Conservation (phyloP, 768 basidiomycete species). For the Boletus vinaceobasis region DNA sequence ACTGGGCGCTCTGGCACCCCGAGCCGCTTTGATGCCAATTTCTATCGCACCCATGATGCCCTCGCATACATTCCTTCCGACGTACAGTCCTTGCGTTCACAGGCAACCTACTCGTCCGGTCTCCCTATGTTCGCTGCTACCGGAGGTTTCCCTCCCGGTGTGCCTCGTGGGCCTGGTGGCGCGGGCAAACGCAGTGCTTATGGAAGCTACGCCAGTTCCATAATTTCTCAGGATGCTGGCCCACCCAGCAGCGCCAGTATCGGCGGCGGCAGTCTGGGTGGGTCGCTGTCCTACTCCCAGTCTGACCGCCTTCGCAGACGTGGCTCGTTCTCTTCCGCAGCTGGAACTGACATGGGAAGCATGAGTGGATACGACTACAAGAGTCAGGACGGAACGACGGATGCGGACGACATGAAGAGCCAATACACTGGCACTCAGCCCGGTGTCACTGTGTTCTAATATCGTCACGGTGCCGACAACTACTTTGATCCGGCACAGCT, state of each 20-base stretch:
- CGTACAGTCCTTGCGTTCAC: conserved; percentile 92
- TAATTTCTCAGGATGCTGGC: conserved; percentile 88
- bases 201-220: conserved; percentile 81
- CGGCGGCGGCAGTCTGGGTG: conserved; percentile 45
- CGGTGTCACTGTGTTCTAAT: conserved; percentile 81
- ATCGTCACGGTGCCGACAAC: conserved; percentile 1
- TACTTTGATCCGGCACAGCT: conserved; percentile 4
- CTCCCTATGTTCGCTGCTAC: conserved; percentile 77
- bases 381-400: conserved; percentile 80
- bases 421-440: conserved; percentile 85
- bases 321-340: conserved; percentile 70
- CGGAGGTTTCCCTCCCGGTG: conserved; percentile 66
- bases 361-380: conserved; percentile 79
- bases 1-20: conserved; percentile 77
- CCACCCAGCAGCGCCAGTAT: conserved; percentile 59
- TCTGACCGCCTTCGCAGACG: conserved; percentile 83
- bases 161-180: conserved; percentile 55
- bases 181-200: conserved; percentile 75
- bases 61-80: conserved; percentile 94
- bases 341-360: conserved; percentile 76
- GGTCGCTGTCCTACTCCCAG: conserved; percentile 80
- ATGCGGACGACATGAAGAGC: conserved; percentile 84
- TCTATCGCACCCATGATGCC: conserved; percentile 94
- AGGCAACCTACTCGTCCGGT: conserved; percentile 93
- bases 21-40: conserved; percentile 92